Base-by-base conservation (phyloP, 495 filamentous ascomycete genomes). In the Amorphotheca resinae region DNA sequence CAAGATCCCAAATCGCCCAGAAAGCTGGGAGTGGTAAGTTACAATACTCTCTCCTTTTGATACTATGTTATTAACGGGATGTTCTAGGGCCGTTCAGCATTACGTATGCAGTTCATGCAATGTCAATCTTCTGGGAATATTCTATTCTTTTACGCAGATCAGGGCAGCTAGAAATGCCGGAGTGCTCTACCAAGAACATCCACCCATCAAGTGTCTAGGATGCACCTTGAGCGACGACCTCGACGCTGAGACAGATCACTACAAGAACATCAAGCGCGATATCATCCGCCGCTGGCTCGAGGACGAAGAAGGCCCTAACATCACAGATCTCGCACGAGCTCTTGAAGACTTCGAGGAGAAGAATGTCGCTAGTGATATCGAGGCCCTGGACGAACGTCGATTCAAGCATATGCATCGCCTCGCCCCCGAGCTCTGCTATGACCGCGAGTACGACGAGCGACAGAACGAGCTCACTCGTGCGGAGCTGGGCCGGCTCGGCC, bases 1-100 rank as follows among this genome's bases (percentile, higher is more conserved):
- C 9, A 40, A 36, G 5, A 20, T 28, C 17, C 9, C 32, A 1
- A 31, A 22, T 5, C 33, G 36, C 2, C 38, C 40, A 0, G 18
- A 42, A 18, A 41, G 41, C 11, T 38, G n/a, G 30, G 14, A 33
- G 12, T 54, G 51, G 45, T 49, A 42, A 37, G 45, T 42, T 4
- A 12, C 12, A 1, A 1, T 30, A 8, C 23, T 22, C 17, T 18
- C 38, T 38, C 33, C 15, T 11, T 6, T 31, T 21, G 2, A 15
- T 16, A 32, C 21, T 30, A n/a, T 22, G n/a, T 20, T 14, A 47
- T n/a, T 18, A 8, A 35, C 37, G 20, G 15, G 23, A 17, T 3
- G 5, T 11, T 16, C 2, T 17, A 50, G 48, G 50, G 22, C 33
- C 8, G 31, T 31, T 16, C 8, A 35, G 6, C 32, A 23, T 6